phyloP scores from a whole-genome alignment of 139 green algal species.

The Chlamydomonas urium region DNA sequence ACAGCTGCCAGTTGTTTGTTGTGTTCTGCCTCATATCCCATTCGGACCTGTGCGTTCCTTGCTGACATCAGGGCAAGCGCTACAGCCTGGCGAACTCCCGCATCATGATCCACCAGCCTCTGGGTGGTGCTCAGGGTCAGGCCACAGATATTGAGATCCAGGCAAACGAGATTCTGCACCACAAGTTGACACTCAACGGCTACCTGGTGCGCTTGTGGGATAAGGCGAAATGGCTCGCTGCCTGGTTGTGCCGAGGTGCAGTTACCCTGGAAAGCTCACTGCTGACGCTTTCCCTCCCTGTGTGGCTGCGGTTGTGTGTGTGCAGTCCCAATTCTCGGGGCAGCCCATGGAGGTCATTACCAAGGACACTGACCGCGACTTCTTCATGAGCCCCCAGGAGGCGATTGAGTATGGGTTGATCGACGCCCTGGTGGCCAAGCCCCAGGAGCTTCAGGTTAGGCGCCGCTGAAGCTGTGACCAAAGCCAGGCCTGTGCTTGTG shows the following conservation, averaged over 20 bases:
- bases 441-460: slow-evolving; percentile 44
- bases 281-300: no score
- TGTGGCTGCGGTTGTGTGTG: no score
- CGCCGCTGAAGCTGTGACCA: no score
- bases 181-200: slow-evolving; percentile 98
- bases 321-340: slow-evolving; percentile 87
- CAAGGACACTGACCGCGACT: slow-evolving; percentile 94
- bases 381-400: slow-evolving; percentile 97
- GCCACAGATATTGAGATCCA: slow-evolving; percentile 99
- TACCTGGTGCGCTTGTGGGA: slow-evolving; percentile 81
- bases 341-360: slow-evolving; percentile 94
- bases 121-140: slow-evolving; percentile 97
- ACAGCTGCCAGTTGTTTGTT: no score
- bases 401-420: slow-evolving; percentile 97
- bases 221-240: no score
- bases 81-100: slow-evolving; percentile 95
- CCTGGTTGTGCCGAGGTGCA: no score
- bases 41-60: no score
- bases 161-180: slow-evolving; percentile 99
- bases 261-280: no score
- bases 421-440: slow-evolving; percentile 79
- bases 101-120: slow-evolving; percentile 99
- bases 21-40: no score
- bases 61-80: slow-evolving; percentile 93
- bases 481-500: no score